These are phyloP conservation scores for Pseudocercospora vitis DNA, from an alignment of 2,329 filamentous ascomycete species.

Conservation along the genomic window DNA sequence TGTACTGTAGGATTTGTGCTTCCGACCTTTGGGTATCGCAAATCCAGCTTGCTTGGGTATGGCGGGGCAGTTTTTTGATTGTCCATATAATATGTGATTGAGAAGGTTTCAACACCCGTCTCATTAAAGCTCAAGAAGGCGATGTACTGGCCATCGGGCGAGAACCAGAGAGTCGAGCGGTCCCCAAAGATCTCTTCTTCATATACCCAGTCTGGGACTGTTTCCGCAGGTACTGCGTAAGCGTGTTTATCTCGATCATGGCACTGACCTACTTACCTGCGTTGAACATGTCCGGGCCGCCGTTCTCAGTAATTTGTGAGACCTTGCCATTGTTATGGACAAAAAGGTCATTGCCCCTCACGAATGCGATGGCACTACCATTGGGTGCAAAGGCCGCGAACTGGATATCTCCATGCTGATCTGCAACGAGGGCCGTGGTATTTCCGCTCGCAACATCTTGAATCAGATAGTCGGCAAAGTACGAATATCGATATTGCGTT, in stretches of 20 bases:
- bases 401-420: conserved; percentile 65
- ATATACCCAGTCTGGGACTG: conserved; percentile 66
- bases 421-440: conserved; percentile 56
- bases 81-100: conserved; percentile 66
- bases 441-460: conserved; percentile 61
- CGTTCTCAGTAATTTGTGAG: conserved; percentile 59
- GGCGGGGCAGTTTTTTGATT: conserved; percentile 56
- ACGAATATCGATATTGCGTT: conserved; percentile 68
- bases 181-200: conserved; percentile 59
- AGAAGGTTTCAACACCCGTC: conserved; percentile 66
- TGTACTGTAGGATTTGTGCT: conserved; percentile 65
- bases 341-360: conserved; percentile 66
- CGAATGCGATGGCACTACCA: conserved; percentile 64
- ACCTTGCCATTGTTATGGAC: conserved; percentile 56
- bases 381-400: conserved; percentile 63
- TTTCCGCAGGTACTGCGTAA: no score
- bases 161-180: conserved; percentile 57
- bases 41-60: conserved; percentile 62
- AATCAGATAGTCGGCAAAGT: conserved; percentile 66
- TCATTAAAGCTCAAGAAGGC: conserved; percentile 62
- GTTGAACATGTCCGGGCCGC: conserved; percentile 63
- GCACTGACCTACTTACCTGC: no score
- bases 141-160: conserved; percentile 56
- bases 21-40: conserved; percentile 69
- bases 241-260: no score